phyloP scores from a whole-genome alignment of 2,329 filamentous ascomycete genomes.

The Alternaria atra region DNA sequence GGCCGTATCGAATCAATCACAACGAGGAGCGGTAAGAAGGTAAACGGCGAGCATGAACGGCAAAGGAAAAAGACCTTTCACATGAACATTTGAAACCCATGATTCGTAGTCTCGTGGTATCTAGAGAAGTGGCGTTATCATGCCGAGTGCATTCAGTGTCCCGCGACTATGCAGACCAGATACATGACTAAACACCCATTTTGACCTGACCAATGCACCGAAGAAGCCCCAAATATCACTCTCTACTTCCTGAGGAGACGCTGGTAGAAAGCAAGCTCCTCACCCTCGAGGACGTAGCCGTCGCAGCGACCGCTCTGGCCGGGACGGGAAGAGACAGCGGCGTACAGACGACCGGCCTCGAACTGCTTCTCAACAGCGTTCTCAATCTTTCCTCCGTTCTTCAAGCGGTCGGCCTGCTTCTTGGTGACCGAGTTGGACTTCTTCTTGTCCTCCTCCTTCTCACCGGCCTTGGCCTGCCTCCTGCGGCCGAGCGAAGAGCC shows the following conservation, averaged over 20 bases:
- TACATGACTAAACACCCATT: constrained; percentile 54
- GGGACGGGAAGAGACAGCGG: constrained; percentile 89
- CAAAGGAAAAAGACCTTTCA: constrained; percentile 19
- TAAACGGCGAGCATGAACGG: not conserved
- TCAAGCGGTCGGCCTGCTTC: constrained; percentile 92
- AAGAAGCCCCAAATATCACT: constrained; percentile 49
- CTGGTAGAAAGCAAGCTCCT: constrained; percentile 99
- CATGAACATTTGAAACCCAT: constrained; percentile 42
- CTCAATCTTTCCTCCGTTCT: constrained; percentile 91
- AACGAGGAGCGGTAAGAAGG: not conserved
- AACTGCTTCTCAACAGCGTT: constrained; percentile 94
- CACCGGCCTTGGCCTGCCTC: constrained; percentile 83
- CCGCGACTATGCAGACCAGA: constrained; percentile 52
- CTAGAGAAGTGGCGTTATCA: constrained; percentile 50
- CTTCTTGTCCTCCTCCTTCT: constrained; percentile 83
- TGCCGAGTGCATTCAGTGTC: constrained; percentile 51
- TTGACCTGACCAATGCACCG: constrained; percentile 54
- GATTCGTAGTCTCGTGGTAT: constrained; percentile 52
- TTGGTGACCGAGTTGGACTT: constrained; percentile 95
- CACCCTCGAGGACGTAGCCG: constrained; percentile 98
- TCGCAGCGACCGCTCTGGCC: constrained; percentile 97
- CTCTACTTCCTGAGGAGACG: constrained; percentile 96
- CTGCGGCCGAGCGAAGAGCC: constrained; percentile 86
- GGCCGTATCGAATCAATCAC: not conserved
- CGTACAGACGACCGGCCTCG: constrained; percentile 97